phyloP scores from a whole-genome alignment of 495 filamentous ascomycete genomes.

The Penicillium argentinense region DNA sequence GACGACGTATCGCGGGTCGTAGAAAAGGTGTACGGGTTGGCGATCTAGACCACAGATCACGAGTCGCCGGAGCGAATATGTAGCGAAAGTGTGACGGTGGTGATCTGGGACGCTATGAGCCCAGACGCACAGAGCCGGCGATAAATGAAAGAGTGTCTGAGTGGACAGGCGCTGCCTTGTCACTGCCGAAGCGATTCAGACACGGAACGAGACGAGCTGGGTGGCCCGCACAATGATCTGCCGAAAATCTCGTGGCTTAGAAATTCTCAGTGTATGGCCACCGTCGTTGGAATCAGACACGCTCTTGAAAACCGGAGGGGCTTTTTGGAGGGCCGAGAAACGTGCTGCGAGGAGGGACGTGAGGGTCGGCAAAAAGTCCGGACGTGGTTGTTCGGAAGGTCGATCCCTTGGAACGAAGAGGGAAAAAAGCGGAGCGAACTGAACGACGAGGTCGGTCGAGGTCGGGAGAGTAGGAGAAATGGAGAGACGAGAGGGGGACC shows the following conservation, averaged over 20 bases:
- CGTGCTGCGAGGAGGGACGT: not conserved
- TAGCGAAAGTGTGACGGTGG: too few relatives aligned
- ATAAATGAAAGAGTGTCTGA: too few relatives aligned
- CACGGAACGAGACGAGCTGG: slow-evolving; percentile 1
- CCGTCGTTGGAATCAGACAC: not conserved
- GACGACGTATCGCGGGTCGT: slow-evolving; percentile 3
- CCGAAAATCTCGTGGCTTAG: not conserved
- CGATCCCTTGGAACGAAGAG: not conserved
- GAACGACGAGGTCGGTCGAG: not conserved
- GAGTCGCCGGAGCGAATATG: too few relatives aligned
- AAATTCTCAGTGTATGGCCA: not conserved
- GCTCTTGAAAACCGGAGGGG: not conserved
- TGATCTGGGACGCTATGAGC: too few relatives aligned
- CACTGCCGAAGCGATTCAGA: slow-evolving; percentile 7
- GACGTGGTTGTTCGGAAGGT: not conserved
- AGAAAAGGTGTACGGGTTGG: slow-evolving; percentile 4
- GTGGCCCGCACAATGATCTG: slow-evolving; percentile 5
- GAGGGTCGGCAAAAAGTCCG: not conserved
- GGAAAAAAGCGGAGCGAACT: not conserved
- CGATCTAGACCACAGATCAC: slow-evolving; percentile 33
- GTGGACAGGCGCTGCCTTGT: slow-evolving; percentile 23
- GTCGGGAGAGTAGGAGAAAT: not conserved
- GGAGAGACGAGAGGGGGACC: slow-evolving; percentile 4
- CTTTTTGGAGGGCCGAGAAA: not conserved
- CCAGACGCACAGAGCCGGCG: too few relatives aligned